Conservation (phyloP, 1,284 basidiomycete genomes). For the Heterobasidion irregulare region DNA sequence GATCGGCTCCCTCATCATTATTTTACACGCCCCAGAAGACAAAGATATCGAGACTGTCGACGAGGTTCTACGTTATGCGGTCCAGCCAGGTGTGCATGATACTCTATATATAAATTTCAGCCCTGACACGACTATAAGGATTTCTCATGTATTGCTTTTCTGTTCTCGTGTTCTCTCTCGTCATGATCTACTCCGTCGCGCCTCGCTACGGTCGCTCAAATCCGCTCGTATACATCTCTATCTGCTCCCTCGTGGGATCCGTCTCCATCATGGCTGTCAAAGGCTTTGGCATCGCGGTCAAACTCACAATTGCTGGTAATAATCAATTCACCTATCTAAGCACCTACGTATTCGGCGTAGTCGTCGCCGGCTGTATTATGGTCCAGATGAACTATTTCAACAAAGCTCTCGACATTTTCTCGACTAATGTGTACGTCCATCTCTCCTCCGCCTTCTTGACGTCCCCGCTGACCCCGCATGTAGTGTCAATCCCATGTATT, state of each 20-base stretch:
- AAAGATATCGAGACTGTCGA: constrained; percentile 92
- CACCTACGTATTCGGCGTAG: constrained; percentile 90
- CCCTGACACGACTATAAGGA: constrained; percentile 34
- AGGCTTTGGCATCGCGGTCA: constrained; percentile 94
- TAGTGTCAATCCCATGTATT: constrained; percentile 98
- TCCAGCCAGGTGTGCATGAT: constrained; percentile 66
- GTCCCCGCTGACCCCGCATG: constrained; percentile 8
- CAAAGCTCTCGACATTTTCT: constrained; percentile 95
- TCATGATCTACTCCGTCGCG: constrained; percentile 85
- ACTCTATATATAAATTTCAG: background rate
- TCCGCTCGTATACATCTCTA: constrained; percentile 90
- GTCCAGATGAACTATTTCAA: constrained; percentile 99
- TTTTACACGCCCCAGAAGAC: constrained; percentile 95
- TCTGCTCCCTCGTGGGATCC: constrained; percentile 86
- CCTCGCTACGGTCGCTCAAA: constrained; percentile 87
- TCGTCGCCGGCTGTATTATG: constrained; percentile 82
- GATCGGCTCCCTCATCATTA: constrained; percentile 89
- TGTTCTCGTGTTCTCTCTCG: constrained; percentile 73
- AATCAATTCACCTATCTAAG: constrained; percentile 95
- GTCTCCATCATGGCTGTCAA: constrained; percentile 93
- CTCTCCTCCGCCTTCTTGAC: background rate
- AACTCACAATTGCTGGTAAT: constrained; percentile 88
- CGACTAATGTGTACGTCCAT: constrained; percentile 84
- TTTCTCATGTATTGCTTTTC: constrained; percentile 87
- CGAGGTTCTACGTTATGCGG: constrained; percentile 85